Conservation (phyloP, 148 eudicot species). For the Arbutus unedo region DNA sequence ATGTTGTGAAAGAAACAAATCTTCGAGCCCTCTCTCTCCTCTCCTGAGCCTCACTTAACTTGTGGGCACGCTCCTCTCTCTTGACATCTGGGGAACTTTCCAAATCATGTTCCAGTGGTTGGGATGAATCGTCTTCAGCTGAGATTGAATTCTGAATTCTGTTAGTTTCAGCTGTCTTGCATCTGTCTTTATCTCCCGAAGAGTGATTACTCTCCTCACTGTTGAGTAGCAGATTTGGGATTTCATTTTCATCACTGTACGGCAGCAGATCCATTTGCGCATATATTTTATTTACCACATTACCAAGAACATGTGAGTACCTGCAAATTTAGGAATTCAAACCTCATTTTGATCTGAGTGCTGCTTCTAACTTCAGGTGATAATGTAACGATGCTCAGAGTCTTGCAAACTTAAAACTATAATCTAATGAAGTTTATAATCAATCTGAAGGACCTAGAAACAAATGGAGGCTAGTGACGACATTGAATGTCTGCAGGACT, state of each 20-base stretch:
- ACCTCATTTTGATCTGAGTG: not conserved
- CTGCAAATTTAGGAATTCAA: conserved; percentile 38
- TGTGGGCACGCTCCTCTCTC: conserved; percentile 42
- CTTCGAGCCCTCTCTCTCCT: conserved; percentile 70
- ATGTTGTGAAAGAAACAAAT: conserved; percentile 53
- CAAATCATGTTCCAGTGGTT: conserved; percentile 26
- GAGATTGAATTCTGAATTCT: conserved; percentile 45
- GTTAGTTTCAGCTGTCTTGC: conserved; percentile 32
- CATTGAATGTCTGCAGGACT: not conserved
- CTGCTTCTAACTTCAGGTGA: conserved; percentile 7
- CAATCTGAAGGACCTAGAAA: not conserved
- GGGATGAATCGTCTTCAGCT: conserved; percentile 54
- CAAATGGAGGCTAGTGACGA: not conserved
- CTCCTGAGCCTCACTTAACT: conserved; percentile 63
- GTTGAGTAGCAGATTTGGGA: conserved; percentile 53
- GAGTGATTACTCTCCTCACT: conserved; percentile 96
- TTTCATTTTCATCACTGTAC: conserved; percentile 71
- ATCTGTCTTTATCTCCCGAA: conserved; percentile 43
- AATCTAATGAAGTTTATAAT: not conserved
- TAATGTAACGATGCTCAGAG: not conserved
- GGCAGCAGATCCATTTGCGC: conserved; percentile 72
- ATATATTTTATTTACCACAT: conserved; percentile 55
- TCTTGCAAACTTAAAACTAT: not conserved
- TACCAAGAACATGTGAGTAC: conserved; percentile 56
- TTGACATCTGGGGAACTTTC: conserved; percentile 26